A percentile compares a stretch with the other conserved stretches of the same genome.
phyloP scores from a whole-genome alignment of 352 stramenopile species.

The Halophytophthora polymorphica region DNA sequence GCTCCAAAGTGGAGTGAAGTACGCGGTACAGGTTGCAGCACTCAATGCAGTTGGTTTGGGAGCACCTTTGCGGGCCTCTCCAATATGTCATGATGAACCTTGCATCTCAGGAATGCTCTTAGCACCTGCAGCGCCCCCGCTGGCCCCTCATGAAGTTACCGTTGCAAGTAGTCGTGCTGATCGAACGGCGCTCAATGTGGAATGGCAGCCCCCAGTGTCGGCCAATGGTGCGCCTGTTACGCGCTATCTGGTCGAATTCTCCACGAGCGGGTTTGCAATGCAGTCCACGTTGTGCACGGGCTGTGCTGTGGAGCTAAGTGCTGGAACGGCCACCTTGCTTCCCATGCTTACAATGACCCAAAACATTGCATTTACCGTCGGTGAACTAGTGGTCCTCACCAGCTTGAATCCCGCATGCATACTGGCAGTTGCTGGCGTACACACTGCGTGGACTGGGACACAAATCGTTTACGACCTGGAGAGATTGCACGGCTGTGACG shows the following conservation, averaged over 20 bases:
- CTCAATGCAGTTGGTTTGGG: slow-evolving; percentile 86
- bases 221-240: slow-evolving; percentile 65
- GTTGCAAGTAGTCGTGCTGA: slow-evolving; percentile 82
- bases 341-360: slow-evolving; percentile 35
- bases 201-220: slow-evolving; percentile 69
- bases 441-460: slow-evolving; percentile 31
- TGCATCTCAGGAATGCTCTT: slow-evolving; percentile 39
- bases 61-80: slow-evolving; percentile 34
- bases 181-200: slow-evolving; percentile 77
- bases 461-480: slow-evolving; percentile 43
- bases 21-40: slow-evolving; percentile 89
- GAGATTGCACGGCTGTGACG: slow-evolving; percentile 55
- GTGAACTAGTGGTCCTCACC: slow-evolving; percentile 44
- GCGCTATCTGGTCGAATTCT: slow-evolving; percentile 88
- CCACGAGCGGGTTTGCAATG: slow-evolving; percentile 43
- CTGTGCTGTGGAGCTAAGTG: slow-evolving; percentile 43
- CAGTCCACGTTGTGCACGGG: slow-evolving; percentile 36
- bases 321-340: slow-evolving; percentile 10
- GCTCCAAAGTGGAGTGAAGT: slow-evolving; percentile 75
- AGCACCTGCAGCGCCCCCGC: slow-evolving; percentile 65
- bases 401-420: slow-evolving; percentile 48
- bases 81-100: slow-evolving; percentile 49
- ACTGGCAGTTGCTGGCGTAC: slow-evolving; percentile 34
- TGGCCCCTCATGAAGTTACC: slow-evolving; percentile 62
- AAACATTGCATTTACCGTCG: slow-evolving; percentile 26